Base-by-base conservation (phyloP, 2,329 filamentous ascomycete species). In the Xylariaceae sp. region DNA sequence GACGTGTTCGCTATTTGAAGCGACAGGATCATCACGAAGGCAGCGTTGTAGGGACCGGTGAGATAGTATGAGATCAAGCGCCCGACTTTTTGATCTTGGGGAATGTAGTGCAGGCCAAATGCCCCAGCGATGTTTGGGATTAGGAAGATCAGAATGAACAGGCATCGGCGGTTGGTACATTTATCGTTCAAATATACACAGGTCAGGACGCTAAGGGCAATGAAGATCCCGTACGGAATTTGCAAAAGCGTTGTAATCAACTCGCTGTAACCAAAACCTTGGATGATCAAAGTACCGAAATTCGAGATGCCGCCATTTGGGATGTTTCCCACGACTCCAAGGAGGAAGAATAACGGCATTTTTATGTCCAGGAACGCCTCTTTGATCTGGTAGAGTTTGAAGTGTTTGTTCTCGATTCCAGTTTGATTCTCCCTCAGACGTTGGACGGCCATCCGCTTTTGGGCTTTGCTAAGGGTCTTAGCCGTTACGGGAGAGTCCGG, bases 251-350 rank as follows among this genome's bases (percentile, higher is more conserved):
- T 76, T 4, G 78, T 80, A 1, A 71, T 69, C 6, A 78, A 65
- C 0, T 74, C 73, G 2, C 66, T 68, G 59, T 75, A 81, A 0
- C 76, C 76, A 38, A 78, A 73, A 2, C 76, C 76, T 45, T 78
- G 60, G 52, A 82, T 80, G 40, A 82, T 77, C 39, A 81, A 66
- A 0, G 76, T 80, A 40, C 75, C 76, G 51, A 81, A 82, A 45
- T 78, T 81, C 0, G 69, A 71, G 39, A 81, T 77, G 12, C 78
- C 78, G 3, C 77, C 78, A 44, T 81, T 81, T 0, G 70, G 70
- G 3, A 74, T 63, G 49, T 78, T 80, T 47, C 67, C 67, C 47
- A 78, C 69, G 11, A 73, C 54, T 1, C 73, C 75, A 29, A 79
- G 64, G 6, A 73, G 46, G 36, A 77, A 77, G 56, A 79, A 76